Evolutionary conservation across 768 basidiomycete genomes (phyloP).

Genomic region (Boletus eberwhitei): DNA sequence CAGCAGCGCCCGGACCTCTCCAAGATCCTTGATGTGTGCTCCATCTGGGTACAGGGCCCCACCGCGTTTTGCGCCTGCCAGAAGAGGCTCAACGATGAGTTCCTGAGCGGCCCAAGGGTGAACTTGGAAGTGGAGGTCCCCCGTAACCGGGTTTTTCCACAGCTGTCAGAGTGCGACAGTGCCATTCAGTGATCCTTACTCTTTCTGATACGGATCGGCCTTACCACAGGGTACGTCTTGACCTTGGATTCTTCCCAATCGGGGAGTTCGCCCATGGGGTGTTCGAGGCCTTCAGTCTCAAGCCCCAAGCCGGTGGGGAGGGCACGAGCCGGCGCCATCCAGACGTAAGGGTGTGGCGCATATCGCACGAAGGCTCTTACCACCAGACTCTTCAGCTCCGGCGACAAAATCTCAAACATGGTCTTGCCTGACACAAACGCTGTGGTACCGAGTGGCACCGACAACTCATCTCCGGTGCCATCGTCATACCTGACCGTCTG

Average conservation of each 20-base stretch:
- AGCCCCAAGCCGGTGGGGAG: slow-evolving; percentile 80
- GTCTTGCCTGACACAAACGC: slow-evolving; percentile 80
- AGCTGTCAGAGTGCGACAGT: slow-evolving; percentile 38
- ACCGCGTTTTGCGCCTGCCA: slow-evolving; percentile 51
- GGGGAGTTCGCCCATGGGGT: slow-evolving; percentile 64
- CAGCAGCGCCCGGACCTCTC: slow-evolving; percentile 67
- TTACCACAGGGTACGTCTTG: slow-evolving; percentile 66
- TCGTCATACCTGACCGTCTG: slow-evolving; percentile 81
- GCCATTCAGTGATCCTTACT: background rate
- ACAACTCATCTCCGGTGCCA: slow-evolving; percentile 78
- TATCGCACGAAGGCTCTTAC: slow-evolving; percentile 75
- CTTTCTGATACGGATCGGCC: slow-evolving; percentile 20
- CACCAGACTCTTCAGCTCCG: slow-evolving; percentile 72
- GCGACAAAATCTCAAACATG: slow-evolving; percentile 79
- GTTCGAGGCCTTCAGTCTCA: slow-evolving; percentile 72
- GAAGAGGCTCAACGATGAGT: slow-evolving; percentile 69
- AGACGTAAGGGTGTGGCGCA: slow-evolving; percentile 83
- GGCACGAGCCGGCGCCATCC: slow-evolving; percentile 80
- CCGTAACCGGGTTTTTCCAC: slow-evolving; percentile 92
- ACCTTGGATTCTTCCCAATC: slow-evolving; percentile 74
- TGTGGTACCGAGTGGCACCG: slow-evolving; percentile 83
- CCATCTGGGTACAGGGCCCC: slow-evolving; percentile 83
- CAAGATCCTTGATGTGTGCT: slow-evolving; percentile 67
- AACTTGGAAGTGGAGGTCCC: slow-evolving; percentile 81
- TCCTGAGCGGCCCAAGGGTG: slow-evolving; percentile 75